Base-by-base conservation (phyloP, 345 rosid genomes). In the Microcos paniculata region DNA sequence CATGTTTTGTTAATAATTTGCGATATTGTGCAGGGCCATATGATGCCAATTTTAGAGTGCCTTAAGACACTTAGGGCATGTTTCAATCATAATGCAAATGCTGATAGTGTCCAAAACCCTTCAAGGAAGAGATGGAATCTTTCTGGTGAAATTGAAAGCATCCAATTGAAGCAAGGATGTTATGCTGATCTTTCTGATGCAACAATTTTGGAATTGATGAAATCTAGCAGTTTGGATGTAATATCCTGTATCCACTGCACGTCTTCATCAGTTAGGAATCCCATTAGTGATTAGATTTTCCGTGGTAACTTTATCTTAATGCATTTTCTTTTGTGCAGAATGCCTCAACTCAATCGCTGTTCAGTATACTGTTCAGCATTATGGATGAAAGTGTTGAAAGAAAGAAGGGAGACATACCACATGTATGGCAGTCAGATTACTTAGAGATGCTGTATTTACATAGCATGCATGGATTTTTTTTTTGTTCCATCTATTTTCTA, bases 1-100 rank as follows among this genome's bases (percentile, higher is more conserved):
- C 48, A 15, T 51, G 72, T 71, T 70, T 76, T 28, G 51, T 43
- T 80, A 57, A 83, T 87, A 62, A 76, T 76, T 70, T 74, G 79
- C 64, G 57, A 72, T 76, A 43, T 72, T 76, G 64, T 75, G 72
- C 90, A 92, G 97, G 93, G 97, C 43, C 70, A 89, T 53, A 86
- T 90, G 94, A 82, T 78, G 67, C 89, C 95, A 55, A 92, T 92
- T 82, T 71, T 90, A 73, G 88, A 88, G 84, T 92, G 92, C 81
- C 92, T 92, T 65, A 81, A 82, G 79, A 84, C 87, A 2, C 94
- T 92, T 79, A 84, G 82, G 81, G 80, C 90, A 63, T 84, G 82
- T 71, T 86, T 86, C 78, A 73, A 52, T 73, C 76, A 75, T 26
- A 82, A 58, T 56, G 86, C 77, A 19, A 83, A 79, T 76, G 79